Evolutionary conservation across 2,329 filamentous ascomycete genomes (phyloP).

Genomic region (Pseudogymnoascus sp.): DNA sequence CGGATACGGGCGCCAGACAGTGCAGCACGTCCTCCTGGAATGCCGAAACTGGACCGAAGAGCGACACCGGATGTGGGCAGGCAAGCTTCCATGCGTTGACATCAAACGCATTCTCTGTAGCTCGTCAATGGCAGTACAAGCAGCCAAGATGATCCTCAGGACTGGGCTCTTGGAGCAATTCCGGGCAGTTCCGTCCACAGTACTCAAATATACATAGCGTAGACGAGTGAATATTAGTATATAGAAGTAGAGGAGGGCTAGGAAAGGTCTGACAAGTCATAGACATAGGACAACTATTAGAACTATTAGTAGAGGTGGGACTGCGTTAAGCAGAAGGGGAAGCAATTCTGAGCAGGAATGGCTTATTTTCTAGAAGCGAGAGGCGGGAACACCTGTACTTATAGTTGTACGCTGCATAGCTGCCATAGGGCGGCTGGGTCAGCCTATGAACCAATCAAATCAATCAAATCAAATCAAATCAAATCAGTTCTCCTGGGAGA

Average conservation of each 20-base stretch:
- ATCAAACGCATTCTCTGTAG: conserved; percentile 30
- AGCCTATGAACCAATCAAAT: conserved; percentile 16
- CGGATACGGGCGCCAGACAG: not conserved
- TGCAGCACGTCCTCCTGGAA: conserved; percentile 28
- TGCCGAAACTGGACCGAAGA: conserved; percentile 23
- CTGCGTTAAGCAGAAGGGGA: no score
- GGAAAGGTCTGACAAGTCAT: conserved; percentile 15
- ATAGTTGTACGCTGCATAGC: conserved; percentile 20
- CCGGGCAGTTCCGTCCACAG: conserved; percentile 21
- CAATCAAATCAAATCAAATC: no score
- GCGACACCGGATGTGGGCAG: conserved; percentile 22
- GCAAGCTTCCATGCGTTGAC: conserved; percentile 19
- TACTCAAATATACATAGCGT: conserved; percentile 18
- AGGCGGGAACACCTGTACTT: conserved; percentile 19
- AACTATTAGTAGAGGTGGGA: no score
- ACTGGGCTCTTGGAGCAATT: conserved; percentile 27
- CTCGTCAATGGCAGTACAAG: conserved; percentile 27
- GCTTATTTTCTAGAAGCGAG: no score
- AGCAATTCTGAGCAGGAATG: no score
- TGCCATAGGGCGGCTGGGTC: conserved; percentile 18
- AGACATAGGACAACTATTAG: conserved; percentile 26
- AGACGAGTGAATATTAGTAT: conserved; percentile 23
- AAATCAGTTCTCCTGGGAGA: no score
- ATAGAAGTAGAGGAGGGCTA: conserved; percentile 25
- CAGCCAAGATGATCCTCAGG: conserved; percentile 30